These are phyloP conservation scores for Phylloporus scabripes DNA, from an alignment of 768 basidiomycete genomes.

Conservation along the genomic window DNA sequence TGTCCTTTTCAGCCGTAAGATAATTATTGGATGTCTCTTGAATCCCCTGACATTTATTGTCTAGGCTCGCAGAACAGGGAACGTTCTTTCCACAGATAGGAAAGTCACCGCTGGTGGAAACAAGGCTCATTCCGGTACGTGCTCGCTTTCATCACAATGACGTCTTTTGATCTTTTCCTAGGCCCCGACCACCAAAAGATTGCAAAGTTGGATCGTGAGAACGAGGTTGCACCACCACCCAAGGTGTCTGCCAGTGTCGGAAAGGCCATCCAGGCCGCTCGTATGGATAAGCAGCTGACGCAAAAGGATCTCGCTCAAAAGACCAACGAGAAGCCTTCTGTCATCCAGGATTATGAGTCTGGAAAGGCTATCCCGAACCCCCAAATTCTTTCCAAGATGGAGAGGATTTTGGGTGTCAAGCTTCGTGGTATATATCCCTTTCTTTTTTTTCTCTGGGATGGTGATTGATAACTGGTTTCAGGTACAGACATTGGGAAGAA, in stretches of 20 bases:
- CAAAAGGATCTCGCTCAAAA: slow-evolving; percentile 93
- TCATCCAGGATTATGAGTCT: slow-evolving; percentile 86
- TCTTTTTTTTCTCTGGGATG: background rate
- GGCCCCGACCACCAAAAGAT: slow-evolving; percentile 92
- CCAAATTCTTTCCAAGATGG: slow-evolving; percentile 84
- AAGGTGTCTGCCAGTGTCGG: slow-evolving; percentile 72
- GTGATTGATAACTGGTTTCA: slow-evolving; percentile 24
- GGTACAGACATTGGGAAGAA: slow-evolving; percentile 84
- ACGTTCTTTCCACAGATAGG: slow-evolving; percentile 80
- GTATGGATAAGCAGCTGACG: slow-evolving; percentile 70
- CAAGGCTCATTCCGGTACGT: slow-evolving; percentile 70
- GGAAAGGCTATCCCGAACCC: slow-evolving; percentile 83
- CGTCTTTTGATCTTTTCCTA: slow-evolving; percentile 23
- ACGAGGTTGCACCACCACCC: slow-evolving; percentile 89
- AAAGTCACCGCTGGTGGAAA: slow-evolving; percentile 59
- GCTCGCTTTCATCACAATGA: background rate
- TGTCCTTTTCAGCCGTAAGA: slow-evolving; percentile 46
- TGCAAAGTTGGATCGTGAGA: slow-evolving; percentile 90
- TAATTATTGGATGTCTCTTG: slow-evolving; percentile 4
- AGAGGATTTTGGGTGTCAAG: slow-evolving; percentile 80
- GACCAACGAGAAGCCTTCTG: slow-evolving; percentile 88
- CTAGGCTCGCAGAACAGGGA: slow-evolving; percentile 71
- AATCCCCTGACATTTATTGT: background rate
- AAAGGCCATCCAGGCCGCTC: slow-evolving; percentile 77
- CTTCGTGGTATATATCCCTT: slow-evolving; percentile 61